These are phyloP conservation scores for Sutorius eximius DNA, from an alignment of 1,284 basidiomycete species.

Conservation along the genomic window DNA sequence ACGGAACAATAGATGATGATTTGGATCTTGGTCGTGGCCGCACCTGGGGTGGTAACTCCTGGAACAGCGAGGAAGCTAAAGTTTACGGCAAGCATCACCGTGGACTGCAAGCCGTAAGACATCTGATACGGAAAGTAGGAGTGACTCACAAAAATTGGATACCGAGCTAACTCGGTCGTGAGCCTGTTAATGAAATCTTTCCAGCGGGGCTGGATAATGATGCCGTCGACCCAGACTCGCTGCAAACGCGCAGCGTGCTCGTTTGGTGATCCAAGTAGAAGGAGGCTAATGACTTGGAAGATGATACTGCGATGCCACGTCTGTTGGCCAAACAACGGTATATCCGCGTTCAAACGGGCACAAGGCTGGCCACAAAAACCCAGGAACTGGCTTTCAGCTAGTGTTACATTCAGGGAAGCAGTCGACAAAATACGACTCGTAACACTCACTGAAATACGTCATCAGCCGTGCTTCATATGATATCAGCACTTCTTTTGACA, in stretches of 20 bases:
- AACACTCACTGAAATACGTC: conserved; percentile 12
- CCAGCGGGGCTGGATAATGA: too few species aligned
- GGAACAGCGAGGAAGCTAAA: conserved; percentile 23
- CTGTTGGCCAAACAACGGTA: conserved; percentile 5
- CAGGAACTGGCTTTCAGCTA: too few species aligned
- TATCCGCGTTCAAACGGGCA: too few species aligned
- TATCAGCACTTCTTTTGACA: neutral
- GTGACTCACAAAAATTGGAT: conserved; percentile 47
- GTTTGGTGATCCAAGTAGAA: conserved; percentile 9
- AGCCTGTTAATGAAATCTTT: too few species aligned
- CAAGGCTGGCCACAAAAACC: too few species aligned
- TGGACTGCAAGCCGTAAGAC: conserved; percentile 19
- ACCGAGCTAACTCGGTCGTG: conserved; percentile 45
- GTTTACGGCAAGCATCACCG: conserved; percentile 22
- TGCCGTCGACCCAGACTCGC: too few species aligned
- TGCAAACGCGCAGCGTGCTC: too few species aligned
- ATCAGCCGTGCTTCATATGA: conserved; percentile 19
- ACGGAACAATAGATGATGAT: conserved; percentile 19
- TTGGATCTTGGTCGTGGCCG: neutral
- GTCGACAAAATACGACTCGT: neutral
- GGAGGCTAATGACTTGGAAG: conserved; percentile 3
- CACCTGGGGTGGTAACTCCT: neutral
- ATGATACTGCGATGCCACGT: conserved; percentile 5
- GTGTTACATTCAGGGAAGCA: neutral
- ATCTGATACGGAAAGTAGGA: neutral